Conservation (phyloP, 1,284 basidiomycete species). For the Heterobasidion irregulare region DNA sequence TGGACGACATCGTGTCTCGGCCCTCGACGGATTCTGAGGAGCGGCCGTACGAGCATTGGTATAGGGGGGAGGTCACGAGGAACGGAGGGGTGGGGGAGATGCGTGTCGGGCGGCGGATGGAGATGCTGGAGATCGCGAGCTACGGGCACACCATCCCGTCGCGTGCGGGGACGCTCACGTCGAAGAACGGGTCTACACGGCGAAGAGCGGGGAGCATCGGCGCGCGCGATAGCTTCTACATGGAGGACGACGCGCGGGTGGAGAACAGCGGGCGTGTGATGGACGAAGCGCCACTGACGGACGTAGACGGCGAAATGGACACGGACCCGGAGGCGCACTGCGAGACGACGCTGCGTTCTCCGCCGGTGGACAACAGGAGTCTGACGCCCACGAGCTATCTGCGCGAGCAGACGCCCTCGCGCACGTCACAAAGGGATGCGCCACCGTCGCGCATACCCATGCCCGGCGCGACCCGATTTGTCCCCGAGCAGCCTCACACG, state of each 20-base stretch:
- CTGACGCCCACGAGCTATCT: constrained; percentile 16
- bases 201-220: constrained; percentile 51
- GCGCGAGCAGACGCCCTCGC: constrained; percentile 8
- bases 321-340: background rate
- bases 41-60: constrained; percentile 76
- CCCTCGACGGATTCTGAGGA: constrained; percentile 69
- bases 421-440: constrained; percentile 16
- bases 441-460: constrained; percentile 19
- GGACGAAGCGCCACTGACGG: constrained; percentile 64
- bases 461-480: constrained; percentile 15
- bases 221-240: constrained; percentile 49
- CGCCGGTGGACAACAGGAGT: constrained; percentile 10
- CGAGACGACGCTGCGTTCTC: background rate
- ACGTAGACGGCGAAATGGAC: constrained; percentile 41
- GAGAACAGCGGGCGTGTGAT: constrained; percentile 45
- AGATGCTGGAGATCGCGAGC: constrained; percentile 78
- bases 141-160: constrained; percentile 46
- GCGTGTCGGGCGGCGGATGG: constrained; percentile 56
- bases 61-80: constrained; percentile 68
- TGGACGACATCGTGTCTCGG: constrained; percentile 23
- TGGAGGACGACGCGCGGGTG: constrained; percentile 38
- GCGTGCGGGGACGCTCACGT: constrained; percentile 11
- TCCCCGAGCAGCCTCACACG: constrained; percentile 21
- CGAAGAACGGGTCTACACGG: constrained; percentile 9
- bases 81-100: constrained; percentile 77